Evolutionary conservation across 1,284 basidiomycete species (phyloP).

Genomic region (Trichosporon coremiiforme): DNA sequence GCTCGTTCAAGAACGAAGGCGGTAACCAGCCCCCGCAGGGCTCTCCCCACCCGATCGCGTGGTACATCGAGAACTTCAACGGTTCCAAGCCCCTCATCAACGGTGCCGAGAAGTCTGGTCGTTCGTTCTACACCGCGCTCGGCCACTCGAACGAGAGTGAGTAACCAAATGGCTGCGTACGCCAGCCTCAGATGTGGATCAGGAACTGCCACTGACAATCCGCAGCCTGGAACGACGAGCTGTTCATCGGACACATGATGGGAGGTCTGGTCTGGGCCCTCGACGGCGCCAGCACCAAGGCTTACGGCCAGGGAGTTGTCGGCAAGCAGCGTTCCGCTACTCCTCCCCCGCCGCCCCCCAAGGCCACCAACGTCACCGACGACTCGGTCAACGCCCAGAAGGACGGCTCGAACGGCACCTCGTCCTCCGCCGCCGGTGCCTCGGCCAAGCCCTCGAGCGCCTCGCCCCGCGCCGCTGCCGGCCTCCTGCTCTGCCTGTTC

Average conservation of each 20-base stretch:
- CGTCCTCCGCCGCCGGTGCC: neutral
- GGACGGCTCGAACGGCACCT: neutral
- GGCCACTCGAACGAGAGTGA: slow-evolving; percentile 69
- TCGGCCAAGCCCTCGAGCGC: slow-evolving; percentile 4
- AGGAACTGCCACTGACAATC: neutral
- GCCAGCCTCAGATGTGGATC: neutral
- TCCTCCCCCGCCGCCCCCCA: slow-evolving; percentile 17
- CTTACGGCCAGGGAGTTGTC: slow-evolving; percentile 50
- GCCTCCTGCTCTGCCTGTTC: slow-evolving; percentile 1
- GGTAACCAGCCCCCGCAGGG: slow-evolving; percentile 34
- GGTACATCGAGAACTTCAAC: slow-evolving; percentile 72
- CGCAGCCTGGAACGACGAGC: slow-evolving; percentile 60
- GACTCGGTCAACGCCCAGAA: slow-evolving; percentile 5
- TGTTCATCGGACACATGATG: slow-evolving; percentile 70
- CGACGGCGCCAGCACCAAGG: slow-evolving; percentile 58
- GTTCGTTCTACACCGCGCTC: slow-evolving; percentile 77
- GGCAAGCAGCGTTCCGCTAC: slow-evolving; percentile 42
- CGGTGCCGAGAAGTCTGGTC: slow-evolving; percentile 61
- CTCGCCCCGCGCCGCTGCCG: neutral
- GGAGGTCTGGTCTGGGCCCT: slow-evolving; percentile 74
- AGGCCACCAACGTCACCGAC: slow-evolving; percentile 3
- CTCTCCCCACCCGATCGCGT: slow-evolving; percentile 58
- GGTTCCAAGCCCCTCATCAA: slow-evolving; percentile 58
- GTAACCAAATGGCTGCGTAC: neutral
- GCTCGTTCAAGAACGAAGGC: slow-evolving; percentile 64